Evolutionary conservation across 176 grass and related monocot genomes (phyloP).

Genomic region (Phragmites australis): DNA sequence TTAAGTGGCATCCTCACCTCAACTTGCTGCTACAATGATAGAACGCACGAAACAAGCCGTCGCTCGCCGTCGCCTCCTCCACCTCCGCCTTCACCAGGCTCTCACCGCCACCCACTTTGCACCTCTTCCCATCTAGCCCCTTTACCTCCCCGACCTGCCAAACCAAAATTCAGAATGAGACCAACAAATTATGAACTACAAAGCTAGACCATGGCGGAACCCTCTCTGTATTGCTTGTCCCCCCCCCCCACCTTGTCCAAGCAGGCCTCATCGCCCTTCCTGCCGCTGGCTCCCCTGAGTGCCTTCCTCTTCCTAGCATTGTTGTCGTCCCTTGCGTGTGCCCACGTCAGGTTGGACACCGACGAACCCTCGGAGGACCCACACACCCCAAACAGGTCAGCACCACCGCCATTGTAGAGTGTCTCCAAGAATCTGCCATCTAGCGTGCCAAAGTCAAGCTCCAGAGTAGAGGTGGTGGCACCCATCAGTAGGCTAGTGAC

Average conservation of each 20-base stretch:
- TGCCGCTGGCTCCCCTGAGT: not conserved
- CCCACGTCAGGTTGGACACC: slow-evolving; percentile 58
- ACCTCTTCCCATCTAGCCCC: slow-evolving; percentile 40
- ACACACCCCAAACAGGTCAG: slow-evolving; percentile 25
- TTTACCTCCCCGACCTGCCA: slow-evolving; percentile 42
- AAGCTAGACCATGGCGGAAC: not conserved
- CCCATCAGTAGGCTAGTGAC: slow-evolving; percentile 39
- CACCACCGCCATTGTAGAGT: slow-evolving; percentile 25
- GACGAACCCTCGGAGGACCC: slow-evolving; percentile 55
- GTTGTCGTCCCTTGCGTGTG: not conserved
- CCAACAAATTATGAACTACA: not conserved
- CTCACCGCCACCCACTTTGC: slow-evolving; percentile 26
- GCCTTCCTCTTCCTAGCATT: slow-evolving; percentile 77
- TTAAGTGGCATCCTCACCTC: slow-evolving; percentile 39
- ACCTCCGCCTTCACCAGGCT: slow-evolving; percentile 36
- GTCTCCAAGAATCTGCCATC: slow-evolving; percentile 53
- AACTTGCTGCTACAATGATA: slow-evolving; percentile 80
- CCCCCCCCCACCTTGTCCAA: slow-evolving; percentile 41
- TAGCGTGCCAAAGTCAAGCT: slow-evolving; percentile 34
- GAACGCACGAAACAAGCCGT: slow-evolving; percentile 52
- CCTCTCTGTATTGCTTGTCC: not conserved
- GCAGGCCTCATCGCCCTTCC: slow-evolving; percentile 52
- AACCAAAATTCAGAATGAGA: slow-evolving; percentile 17
- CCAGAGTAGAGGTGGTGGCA: not conserved
- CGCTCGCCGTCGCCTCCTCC: slow-evolving; percentile 41